Evolutionary conservation across 768 basidiomycete genomes (phyloP).

Genomic region (Ramaria sp.): DNA sequence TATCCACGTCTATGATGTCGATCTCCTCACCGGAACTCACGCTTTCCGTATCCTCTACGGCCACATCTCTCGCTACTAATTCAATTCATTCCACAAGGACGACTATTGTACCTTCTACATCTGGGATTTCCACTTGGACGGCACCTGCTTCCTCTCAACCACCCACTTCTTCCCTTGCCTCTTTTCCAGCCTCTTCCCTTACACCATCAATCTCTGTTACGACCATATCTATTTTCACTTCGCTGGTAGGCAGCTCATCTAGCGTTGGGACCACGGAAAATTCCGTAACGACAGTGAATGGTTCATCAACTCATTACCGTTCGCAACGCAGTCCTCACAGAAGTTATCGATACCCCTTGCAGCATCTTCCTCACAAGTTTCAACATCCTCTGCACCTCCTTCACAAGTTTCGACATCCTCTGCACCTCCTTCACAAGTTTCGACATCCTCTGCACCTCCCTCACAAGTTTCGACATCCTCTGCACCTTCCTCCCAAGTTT

Average conservation of each 20-base stretch:
- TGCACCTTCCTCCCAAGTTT: too few relatives aligned
- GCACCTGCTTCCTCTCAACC: constrained; percentile 8
- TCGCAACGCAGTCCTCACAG: neutral
- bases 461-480: too few relatives aligned
- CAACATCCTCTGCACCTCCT: constrained; percentile 7
- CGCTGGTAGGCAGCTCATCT: too few relatives aligned
- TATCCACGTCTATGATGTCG: neutral
- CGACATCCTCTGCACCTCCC: constrained; percentile 7
- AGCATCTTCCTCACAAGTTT: constrained; percentile 11
- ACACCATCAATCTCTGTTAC: too few relatives aligned
- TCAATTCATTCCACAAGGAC: neutral
- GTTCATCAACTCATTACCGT: neutral
- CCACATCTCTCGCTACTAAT: too few relatives aligned
- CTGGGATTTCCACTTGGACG: constrained; percentile 10
- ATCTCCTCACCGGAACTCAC: neutral
- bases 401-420: constrained; percentile 9
- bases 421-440: constrained; percentile 9
- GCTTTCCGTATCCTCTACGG: neutral
- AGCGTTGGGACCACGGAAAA: too few relatives aligned
- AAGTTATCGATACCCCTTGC: neutral
- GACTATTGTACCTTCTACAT: neutral
- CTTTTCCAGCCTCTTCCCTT: neutral
- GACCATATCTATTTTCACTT: too few relatives aligned
- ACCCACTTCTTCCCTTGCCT: neutral
- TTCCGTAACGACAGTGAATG: too few relatives aligned